These are phyloP conservation scores for Nephelium lappaceum DNA, from an alignment of 345 rosid genomes.

Conservation along the genomic window DNA sequence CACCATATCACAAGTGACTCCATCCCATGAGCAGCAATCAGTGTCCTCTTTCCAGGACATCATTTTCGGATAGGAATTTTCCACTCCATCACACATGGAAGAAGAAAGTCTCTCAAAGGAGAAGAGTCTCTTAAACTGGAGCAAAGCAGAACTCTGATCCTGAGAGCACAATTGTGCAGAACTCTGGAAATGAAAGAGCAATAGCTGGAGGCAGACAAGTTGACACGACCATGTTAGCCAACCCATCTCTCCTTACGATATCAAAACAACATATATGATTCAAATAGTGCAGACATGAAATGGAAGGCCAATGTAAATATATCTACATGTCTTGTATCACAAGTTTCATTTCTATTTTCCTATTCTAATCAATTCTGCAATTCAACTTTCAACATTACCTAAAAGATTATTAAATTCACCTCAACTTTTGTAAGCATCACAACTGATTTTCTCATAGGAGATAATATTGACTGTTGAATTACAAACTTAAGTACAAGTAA, in stretches of 20 bases:
- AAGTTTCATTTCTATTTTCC: too few relatives aligned
- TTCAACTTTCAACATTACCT: too few relatives aligned
- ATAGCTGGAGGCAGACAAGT: not conserved
- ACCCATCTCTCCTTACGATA: not conserved
- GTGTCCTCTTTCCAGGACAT: constrained; percentile 23
- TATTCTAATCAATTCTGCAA: too few relatives aligned
- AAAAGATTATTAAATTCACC: too few relatives aligned
- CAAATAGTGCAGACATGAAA: too few relatives aligned
- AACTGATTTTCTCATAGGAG: too few relatives aligned
- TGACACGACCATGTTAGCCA: not conserved
- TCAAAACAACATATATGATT: not conserved
- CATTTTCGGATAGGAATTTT: not conserved
- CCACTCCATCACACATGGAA: too few relatives aligned
- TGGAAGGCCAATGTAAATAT: too few relatives aligned
- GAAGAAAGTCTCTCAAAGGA: not conserved
- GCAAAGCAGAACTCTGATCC: constrained; percentile 14
- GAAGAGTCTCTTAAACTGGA: constrained; percentile 16
- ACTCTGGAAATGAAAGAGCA: not conserved
- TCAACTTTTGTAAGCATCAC: too few relatives aligned
- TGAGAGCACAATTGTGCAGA: not conserved
- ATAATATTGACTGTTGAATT: too few relatives aligned
- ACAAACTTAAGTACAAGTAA: too few relatives aligned
- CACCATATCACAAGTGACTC: constrained; percentile 25
- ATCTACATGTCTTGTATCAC: too few relatives aligned
- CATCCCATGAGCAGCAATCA: constrained; percentile 40